These are phyloP conservation scores for maize (Zea mays) DNA, from an alignment of 176 grass and related monocot species.

Conservation along the genomic window DNA sequence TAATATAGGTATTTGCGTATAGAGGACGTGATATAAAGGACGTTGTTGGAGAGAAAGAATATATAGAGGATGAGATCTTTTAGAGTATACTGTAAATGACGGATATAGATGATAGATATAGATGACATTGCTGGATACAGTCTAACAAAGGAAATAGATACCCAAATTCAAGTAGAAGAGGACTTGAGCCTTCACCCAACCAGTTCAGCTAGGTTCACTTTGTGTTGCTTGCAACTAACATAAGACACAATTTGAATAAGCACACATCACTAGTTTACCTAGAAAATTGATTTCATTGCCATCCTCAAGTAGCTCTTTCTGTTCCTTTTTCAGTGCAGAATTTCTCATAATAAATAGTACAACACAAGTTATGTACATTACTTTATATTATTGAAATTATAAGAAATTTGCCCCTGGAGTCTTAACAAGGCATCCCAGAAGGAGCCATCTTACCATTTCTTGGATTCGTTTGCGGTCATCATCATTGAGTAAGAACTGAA, in stretches of 20 bases:
- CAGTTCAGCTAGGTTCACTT: not conserved
- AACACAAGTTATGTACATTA: not conserved
- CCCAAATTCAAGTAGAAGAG: not conserved
- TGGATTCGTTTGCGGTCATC: constrained; percentile 47
- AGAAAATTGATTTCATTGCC: constrained; percentile 20
- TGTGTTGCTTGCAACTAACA: constrained; percentile 15
- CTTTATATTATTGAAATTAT: not conserved
- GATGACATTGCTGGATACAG: too few species aligned
- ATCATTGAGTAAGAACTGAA: constrained; percentile 47
- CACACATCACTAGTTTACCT: constrained; percentile 26
- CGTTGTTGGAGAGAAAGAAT: too few species aligned
- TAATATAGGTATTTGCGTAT: too few species aligned
- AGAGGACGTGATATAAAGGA: too few species aligned
- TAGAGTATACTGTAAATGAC: too few species aligned
- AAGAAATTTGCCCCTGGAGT: not conserved
- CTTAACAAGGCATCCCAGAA: constrained; percentile 4
- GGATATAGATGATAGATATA: too few species aligned
- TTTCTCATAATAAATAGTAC: constrained; percentile 40
- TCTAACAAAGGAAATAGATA: not conserved
- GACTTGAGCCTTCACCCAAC: not conserved
- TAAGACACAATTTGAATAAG: not conserved
- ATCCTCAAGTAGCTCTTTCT: constrained; percentile 35
- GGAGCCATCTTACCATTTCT: constrained; percentile 41
- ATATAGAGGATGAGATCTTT: too few species aligned
- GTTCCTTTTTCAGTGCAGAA: constrained; percentile 43